These are phyloP conservation scores for Terfezia claveryi DNA, from an alignment of 495 filamentous ascomycete genomes.

Conservation along the genomic window DNA sequence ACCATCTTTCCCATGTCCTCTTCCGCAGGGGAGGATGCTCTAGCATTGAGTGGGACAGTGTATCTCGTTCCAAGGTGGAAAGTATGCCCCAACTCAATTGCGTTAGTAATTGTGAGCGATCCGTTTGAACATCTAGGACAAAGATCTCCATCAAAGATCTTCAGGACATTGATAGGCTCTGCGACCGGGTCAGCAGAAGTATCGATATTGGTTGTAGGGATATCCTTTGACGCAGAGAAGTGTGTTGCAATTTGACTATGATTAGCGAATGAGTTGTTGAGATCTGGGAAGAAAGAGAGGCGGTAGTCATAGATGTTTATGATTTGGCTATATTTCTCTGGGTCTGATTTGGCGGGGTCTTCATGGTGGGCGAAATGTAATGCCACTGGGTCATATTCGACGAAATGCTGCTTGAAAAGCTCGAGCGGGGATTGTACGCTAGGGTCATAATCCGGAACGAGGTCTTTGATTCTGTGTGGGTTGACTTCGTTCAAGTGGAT, in stretches of 20 bases:
- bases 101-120: constrained; percentile 39
- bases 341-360: constrained; percentile 7
- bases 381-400: constrained; percentile 11
- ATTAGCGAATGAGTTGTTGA: constrained; percentile 15
- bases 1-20: constrained; percentile 18
- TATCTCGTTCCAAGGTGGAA: constrained; percentile 87
- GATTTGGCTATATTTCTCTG: constrained; percentile 19
- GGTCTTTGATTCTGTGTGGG: constrained; percentile 42
- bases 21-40: constrained; percentile 18
- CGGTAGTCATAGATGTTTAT: constrained; percentile 33
- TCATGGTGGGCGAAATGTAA: neutral
- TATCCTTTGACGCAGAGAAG: constrained; percentile 16
- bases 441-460: constrained; percentile 53
- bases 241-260: constrained; percentile 14
- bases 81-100: constrained; percentile 82
- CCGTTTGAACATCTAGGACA: constrained; percentile 51
- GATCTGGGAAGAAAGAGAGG: constrained; percentile 18
- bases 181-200: constrained; percentile 3
- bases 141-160: constrained; percentile 41
- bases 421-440: constrained; percentile 38
- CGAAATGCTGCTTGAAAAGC: constrained; percentile 32
- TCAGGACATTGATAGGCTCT: constrained; percentile 33
- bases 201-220: constrained; percentile 16
- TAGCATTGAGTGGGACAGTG: constrained; percentile 46
- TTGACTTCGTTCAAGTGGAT: constrained; percentile 36